phyloP scores from a whole-genome alignment of 1,284 basidiomycete species.

The Sanghuangporus baumii region DNA sequence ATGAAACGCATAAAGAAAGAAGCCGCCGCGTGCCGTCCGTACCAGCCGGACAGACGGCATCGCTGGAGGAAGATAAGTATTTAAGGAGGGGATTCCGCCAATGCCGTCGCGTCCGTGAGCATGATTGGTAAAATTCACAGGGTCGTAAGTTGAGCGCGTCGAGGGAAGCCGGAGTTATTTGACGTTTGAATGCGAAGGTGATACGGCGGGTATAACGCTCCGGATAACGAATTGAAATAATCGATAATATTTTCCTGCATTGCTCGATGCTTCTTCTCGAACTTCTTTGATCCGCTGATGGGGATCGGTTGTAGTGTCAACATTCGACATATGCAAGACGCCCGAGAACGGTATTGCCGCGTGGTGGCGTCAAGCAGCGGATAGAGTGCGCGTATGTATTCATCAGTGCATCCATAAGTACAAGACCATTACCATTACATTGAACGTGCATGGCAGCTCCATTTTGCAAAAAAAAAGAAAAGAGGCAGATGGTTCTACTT shows the following conservation, averaged over 20 bases:
- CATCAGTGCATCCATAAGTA: neutral
- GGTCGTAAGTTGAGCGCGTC: neutral
- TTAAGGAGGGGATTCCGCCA: neutral
- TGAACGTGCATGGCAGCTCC: neutral
- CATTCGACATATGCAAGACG: neutral
- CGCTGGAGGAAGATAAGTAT: neutral
- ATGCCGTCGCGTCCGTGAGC: neutral
- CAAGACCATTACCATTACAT: neutral
- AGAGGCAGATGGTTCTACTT: neutral
- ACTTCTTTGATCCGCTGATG: conserved; percentile 7
- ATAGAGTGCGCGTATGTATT: neutral
- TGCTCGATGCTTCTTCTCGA: neutral
- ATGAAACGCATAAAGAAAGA: no score
- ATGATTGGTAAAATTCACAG: neutral
- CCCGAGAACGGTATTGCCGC: neutral
- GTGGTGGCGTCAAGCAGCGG: conserved; percentile 9
- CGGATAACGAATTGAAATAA: neutral
- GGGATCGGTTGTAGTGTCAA: neutral
- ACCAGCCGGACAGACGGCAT: neutral
- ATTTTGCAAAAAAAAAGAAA: neutral
- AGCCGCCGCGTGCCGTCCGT: no score
- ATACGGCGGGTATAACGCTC: neutral
- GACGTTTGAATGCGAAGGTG: neutral
- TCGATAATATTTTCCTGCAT: neutral
- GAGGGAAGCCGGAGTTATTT: neutral